Conservation (phyloP, 73 alveolate genomes). For the Paramecium octaurelia region DNA sequence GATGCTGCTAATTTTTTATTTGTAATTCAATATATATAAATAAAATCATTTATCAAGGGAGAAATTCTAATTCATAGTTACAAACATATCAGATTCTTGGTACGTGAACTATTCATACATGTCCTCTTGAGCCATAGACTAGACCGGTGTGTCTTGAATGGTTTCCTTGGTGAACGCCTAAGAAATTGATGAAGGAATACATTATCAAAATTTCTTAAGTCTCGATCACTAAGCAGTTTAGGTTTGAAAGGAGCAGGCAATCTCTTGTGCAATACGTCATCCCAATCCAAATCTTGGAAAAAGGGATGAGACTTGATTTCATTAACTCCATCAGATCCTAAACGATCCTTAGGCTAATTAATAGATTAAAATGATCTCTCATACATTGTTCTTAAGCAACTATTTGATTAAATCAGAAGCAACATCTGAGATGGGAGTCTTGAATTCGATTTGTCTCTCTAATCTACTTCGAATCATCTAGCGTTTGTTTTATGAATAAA, state of each 20-base stretch:
- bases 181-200: background rate
- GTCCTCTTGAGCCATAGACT: background rate
- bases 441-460: background rate
- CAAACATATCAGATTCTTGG: background rate
- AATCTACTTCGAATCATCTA: constrained; percentile 58
- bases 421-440: background rate
- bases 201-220: constrained; percentile 66
- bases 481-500: constrained; percentile 56
- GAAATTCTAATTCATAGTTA: background rate
- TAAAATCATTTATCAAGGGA: background rate
- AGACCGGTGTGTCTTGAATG: constrained; percentile 24
- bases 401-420: background rate
- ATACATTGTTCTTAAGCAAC: constrained; percentile 42
- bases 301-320: constrained; percentile 73
- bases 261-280: constrained; percentile 63
- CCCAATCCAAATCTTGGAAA: constrained; percentile 71
- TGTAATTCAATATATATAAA: background rate
- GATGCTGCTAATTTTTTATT: background rate
- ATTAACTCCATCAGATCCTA: constrained; percentile 54
- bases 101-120: constrained; percentile 1
- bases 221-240: constrained; percentile 53
- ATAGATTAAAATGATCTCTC: background rate
- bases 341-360: constrained; percentile 59
- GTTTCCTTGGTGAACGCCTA: background rate
- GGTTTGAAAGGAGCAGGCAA: constrained; percentile 77